Evolutionary conservation across 2,329 filamentous ascomycete genomes (phyloP), one percentile per base, ranked within the genome.

Genomic region (Colletotrichum filicis): DNA sequence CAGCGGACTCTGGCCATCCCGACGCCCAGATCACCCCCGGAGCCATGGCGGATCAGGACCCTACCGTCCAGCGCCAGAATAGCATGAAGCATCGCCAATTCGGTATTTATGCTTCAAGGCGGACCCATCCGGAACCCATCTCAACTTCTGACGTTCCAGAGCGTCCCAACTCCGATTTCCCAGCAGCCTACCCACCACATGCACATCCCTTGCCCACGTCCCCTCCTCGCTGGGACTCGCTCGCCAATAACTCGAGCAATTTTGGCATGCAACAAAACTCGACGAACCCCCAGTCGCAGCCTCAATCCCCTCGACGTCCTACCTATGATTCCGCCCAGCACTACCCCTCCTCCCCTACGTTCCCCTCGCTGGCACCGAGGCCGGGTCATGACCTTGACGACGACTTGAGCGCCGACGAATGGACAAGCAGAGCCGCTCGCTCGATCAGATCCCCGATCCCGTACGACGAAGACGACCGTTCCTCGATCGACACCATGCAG

Each of bases 221-320:
- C 22, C 82, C 82, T 67, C 71, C 55, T 22, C 80, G 87, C 75
- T 89, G 87, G 87, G 87, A 88, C 66, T 85, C 84, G 24, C 79
- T 84, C 28, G 80, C 78, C 66, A 58, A 75, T 56, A 55, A 35
- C 32, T 71, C 64, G 75, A 61, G 68, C 76, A 68, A 73, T 58
- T 72, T 74, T 66, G 62, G 52, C 19, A 68, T 65, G 49, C 74
- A 75, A 61, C 65, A 73, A 65, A 71, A 71, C 52, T 66, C 49
- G 24, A 37, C 55, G 19, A 28, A 35, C 46, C 26, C 68, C 68
- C 53, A 42, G 62, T 37, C 26, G 26, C 71, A 73, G 26, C 46
- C 68, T 26, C 68, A 59, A 1, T 73, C 71, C 24, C 71, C 66
- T 79, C 79, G 63, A 80, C 82, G 61, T 79, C 76, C 62, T 58